Evolutionary conservation across 306 rosid genomes (phyloP), one percentile per base, ranked within the genome.

Genomic region (Citrullus colocynthis): DNA sequence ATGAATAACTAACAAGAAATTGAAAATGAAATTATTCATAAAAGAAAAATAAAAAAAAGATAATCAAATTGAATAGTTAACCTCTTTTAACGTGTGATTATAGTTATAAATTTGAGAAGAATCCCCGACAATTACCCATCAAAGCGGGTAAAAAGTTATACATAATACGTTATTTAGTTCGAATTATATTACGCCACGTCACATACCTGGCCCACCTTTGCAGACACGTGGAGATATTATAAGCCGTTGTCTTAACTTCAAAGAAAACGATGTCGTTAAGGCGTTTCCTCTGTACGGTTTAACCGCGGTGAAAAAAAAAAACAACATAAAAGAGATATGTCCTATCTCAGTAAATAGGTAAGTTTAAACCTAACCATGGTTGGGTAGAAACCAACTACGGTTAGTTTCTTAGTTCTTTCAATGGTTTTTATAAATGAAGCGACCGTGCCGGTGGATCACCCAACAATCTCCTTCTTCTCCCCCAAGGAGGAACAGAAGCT

Each of bases 381-480:
- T 66, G 18, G 75, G 24, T 66, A 49, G 56, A 78, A 78, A 48
- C 81, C 2, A 66, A 78, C 81, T 48, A 64, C 70, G 76, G 81
- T 78, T 77, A 64, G 9, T 17, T 15, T 16, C 41, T 2, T 51
- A 51, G 65, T 63, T 24, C 20, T 3, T 9, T 51, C 45, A 52
- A 11, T 60, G 6, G 9, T 48, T 48, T 0, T 48, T 78, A 78
- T 78, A 78, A 78, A 49, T 70, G 30, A 62, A 65, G 65, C 6
- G 64, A 54, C 76, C 52, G 4, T 52, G 48, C 42, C 81, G 54
- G 75, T 3, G 49, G 18, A 34, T 64, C 11, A 24, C 37, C 41
- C 62, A 65, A 66, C 75, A 78, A 52, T 56, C 59, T 64, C 58
- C 58, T 45, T 71, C 75, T 70, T 20, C 76, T 45, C 76, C 75